These are phyloP conservation scores for Microstegium vimineum DNA, from an alignment of 176 grass and related monocot species.

Conservation along the genomic window DNA sequence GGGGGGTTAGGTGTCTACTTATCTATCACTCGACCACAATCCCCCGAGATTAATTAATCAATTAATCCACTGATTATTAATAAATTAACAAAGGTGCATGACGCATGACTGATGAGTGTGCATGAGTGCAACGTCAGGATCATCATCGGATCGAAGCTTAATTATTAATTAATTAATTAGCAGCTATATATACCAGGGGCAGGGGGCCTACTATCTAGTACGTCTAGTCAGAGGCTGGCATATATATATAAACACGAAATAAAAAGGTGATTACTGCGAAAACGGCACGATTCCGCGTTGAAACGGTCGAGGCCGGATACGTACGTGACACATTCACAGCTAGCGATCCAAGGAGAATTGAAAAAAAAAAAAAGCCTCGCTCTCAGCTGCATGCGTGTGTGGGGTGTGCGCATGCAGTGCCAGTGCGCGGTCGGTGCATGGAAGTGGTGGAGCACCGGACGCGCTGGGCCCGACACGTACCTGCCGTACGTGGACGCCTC, in stretches of 20 bases:
- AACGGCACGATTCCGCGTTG: conserved; percentile 43
- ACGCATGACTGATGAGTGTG: not conserved
- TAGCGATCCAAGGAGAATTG: too few relatives aligned
- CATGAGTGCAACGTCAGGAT: not conserved
- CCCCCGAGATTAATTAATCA: not conserved
- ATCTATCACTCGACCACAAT: not conserved
- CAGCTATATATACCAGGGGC: not conserved
- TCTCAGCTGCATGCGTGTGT: not conserved
- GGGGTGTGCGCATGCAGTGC: too few relatives aligned
- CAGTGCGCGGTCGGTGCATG: conserved; percentile 24
- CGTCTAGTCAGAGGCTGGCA: too few relatives aligned
- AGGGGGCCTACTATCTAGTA: too few relatives aligned
- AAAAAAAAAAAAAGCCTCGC: not conserved
- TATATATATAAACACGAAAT: too few relatives aligned
- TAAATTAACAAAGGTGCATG: not conserved
- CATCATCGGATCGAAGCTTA: not conserved
- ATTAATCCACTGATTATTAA: not conserved
- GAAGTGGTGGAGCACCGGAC: not conserved
- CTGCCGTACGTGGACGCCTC: not conserved
- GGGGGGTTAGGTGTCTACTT: not conserved
- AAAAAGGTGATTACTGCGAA: not conserved
- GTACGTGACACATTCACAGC: too few relatives aligned
- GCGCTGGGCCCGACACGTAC: conserved; percentile 3
- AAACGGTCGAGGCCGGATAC: not conserved
- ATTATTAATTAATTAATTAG: too few relatives aligned